Conservation (phyloP, 768 basidiomycete species). For the Leucocoprinus leucothites region DNA sequence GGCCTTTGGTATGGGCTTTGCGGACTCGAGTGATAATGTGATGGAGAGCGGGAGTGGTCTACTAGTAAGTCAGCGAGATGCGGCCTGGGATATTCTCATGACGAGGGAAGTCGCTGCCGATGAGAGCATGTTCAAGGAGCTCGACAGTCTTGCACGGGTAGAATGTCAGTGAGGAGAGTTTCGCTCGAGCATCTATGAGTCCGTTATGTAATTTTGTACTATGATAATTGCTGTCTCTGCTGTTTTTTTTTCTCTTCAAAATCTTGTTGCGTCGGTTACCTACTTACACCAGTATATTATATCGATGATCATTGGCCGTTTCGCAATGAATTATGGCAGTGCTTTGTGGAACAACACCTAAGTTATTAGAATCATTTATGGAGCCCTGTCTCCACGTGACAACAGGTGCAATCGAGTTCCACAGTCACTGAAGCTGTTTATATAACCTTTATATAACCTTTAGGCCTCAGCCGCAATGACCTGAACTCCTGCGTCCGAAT, state of each 20-base stretch:
- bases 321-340: slow-evolving; percentile 1
- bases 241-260: background rate
- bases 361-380: background rate
- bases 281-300: background rate
- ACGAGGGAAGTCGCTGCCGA: slow-evolving; percentile 60
- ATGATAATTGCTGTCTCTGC: background rate
- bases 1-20: slow-evolving; percentile 84
- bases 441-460: background rate
- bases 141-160: slow-evolving; percentile 76
- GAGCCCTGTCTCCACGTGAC: slow-evolving; percentile 6
- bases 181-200: background rate
- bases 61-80: slow-evolving; percentile 67
- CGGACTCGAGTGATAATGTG: slow-evolving; percentile 63
- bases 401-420: slow-evolving; percentile 1
- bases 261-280: background rate
- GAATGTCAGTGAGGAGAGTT: slow-evolving; percentile 47
- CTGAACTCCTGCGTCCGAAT: slow-evolving; percentile 16
- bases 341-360: background rate
- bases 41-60: slow-evolving; percentile 74
- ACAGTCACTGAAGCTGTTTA: slow-evolving; percentile 1
- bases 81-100: slow-evolving; percentile 71
- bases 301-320: slow-evolving; percentile 4
- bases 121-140: slow-evolving; percentile 68
- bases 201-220: slow-evolving; percentile 11
- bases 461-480: slow-evolving; percentile 4